Evolutionary conservation across 2,329 filamentous ascomycete genomes (phyloP).

Genomic region (Rasamsonia emersonii): DNA sequence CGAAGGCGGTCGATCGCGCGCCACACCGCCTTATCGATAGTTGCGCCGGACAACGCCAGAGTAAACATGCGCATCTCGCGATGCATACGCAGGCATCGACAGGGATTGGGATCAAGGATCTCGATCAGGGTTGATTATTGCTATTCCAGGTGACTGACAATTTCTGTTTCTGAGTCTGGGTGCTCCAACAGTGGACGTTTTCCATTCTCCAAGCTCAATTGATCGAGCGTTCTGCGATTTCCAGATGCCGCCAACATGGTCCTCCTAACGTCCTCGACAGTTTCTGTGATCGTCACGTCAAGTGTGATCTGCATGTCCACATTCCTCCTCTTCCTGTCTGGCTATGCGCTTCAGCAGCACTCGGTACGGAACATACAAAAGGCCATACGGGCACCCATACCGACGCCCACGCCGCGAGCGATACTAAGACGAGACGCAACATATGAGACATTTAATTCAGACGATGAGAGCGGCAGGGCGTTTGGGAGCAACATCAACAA

Average conservation of each 20-base stretch:
- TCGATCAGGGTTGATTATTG: no score
- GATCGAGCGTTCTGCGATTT: constrained; percentile 2
- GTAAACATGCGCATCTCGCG: constrained; percentile 5
- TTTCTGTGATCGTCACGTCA: constrained; percentile 36
- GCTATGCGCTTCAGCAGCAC: constrained; percentile 79
- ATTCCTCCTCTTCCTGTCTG: constrained; percentile 72
- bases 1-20: no score
- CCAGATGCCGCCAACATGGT: constrained; percentile 29
- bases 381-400: constrained; percentile 54
- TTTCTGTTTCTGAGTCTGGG: no score
- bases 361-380: constrained; percentile 69
- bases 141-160: no score
- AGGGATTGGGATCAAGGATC: neutral
- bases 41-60: constrained; percentile 8
- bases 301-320: constrained; percentile 64
- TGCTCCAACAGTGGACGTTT: no score
- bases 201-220: no score
- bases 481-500: constrained; percentile 11
- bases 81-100: neutral
- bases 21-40: no score
- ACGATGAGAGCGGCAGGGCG: neutral
- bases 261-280: constrained; percentile 36
- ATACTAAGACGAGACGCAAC: constrained; percentile 11
- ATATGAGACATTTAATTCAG: neutral
- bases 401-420: constrained; percentile 21